Conservation (phyloP, 2,329 filamentous ascomycete species). For the Scopulariopsis brevicaulis region DNA sequence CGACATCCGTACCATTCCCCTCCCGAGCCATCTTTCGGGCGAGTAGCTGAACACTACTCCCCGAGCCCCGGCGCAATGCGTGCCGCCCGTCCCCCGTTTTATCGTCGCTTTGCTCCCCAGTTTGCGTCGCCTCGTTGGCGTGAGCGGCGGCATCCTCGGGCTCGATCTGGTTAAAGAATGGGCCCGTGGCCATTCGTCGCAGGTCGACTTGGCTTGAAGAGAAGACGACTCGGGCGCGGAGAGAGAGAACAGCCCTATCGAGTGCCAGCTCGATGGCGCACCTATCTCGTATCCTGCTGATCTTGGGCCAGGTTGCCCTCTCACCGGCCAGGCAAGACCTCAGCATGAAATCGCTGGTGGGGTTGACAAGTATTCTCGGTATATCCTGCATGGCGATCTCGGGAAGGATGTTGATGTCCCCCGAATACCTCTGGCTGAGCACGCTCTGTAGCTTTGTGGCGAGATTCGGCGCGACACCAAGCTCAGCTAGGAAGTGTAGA, state of each 20-base stretch:
- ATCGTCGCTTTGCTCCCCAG: background rate
- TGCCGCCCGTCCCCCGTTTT: background rate
- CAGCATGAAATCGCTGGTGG: slow-evolving; percentile 76
- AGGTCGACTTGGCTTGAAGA: slow-evolving; percentile 53
- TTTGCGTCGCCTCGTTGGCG: background rate
- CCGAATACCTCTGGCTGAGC: slow-evolving; percentile 82
- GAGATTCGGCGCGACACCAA: slow-evolving; percentile 69
- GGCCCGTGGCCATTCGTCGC: slow-evolving; percentile 25
- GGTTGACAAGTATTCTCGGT: slow-evolving; percentile 70
- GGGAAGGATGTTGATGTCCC: slow-evolving; percentile 89
- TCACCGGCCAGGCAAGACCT: slow-evolving; percentile 68
- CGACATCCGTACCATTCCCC: background rate
- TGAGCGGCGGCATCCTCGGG: background rate
- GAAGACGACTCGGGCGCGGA: slow-evolving; percentile 54
- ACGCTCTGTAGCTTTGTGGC: slow-evolving; percentile 71
- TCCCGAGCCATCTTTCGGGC: background rate
- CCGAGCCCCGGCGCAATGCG: background rate
- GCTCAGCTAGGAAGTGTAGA: slow-evolving; percentile 67
- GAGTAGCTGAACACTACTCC: slow-evolving; percentile 2
- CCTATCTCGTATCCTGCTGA: slow-evolving; percentile 75
- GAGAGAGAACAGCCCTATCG: slow-evolving; percentile 59
- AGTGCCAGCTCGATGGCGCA: slow-evolving; percentile 82
- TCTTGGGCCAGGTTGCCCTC: slow-evolving; percentile 81
- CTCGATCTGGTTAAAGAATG: background rate
- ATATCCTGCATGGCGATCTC: slow-evolving; percentile 66